A percentile compares a stretch with the other conserved stretches of the same genome.
Evolutionary conservation across 495 filamentous ascomycete species (phyloP).

Genomic region (Aspergillus asperescens): DNA sequence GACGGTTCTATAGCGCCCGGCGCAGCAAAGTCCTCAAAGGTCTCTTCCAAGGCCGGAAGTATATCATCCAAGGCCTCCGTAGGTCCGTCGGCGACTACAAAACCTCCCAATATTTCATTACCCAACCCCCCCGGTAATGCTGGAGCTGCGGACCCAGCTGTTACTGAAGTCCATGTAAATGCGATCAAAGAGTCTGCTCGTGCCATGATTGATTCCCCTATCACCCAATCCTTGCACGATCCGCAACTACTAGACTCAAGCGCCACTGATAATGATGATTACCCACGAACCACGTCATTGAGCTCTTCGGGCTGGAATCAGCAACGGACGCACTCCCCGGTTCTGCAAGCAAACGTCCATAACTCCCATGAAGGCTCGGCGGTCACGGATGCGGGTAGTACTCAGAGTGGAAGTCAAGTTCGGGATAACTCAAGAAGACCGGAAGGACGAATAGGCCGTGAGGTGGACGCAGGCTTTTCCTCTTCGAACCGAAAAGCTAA

Average conservation of each 20-base stretch:
- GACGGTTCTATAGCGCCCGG: conserved; percentile 36
- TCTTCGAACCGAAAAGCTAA: conserved; percentile 21
- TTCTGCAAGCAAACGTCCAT: conserved; percentile 27
- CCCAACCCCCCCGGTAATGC: conserved; percentile 42
- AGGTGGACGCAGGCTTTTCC: conserved; percentile 22
- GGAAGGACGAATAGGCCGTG: conserved; percentile 26
- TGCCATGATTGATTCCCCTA: conserved; percentile 31
- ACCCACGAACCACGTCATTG: conserved; percentile 22
- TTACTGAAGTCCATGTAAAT: conserved; percentile 54
- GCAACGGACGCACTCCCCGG: conserved; percentile 32
- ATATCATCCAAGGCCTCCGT: conserved; percentile 49
- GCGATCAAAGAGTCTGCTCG: conserved; percentile 46
- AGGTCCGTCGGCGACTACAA: conserved; percentile 37
- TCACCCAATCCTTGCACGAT: conserved; percentile 27
- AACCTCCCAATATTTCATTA: conserved; percentile 37
- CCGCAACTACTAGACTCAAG: conserved; percentile 28
- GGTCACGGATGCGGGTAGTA: conserved; percentile 15
- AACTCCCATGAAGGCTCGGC: conserved; percentile 23
- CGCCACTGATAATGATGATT: conserved; percentile 31
- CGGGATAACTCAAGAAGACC: conserved; percentile 26
- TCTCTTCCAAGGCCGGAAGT: conserved; percentile 50
- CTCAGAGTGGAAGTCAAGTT: conserved; percentile 18
- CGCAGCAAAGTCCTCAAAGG: conserved; percentile 45
- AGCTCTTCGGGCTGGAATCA: conserved; percentile 32
- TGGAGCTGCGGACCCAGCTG: conserved; percentile 33